Conservation (phyloP, 164 flowering plant species). For the Amborella trichopoda region DNA sequence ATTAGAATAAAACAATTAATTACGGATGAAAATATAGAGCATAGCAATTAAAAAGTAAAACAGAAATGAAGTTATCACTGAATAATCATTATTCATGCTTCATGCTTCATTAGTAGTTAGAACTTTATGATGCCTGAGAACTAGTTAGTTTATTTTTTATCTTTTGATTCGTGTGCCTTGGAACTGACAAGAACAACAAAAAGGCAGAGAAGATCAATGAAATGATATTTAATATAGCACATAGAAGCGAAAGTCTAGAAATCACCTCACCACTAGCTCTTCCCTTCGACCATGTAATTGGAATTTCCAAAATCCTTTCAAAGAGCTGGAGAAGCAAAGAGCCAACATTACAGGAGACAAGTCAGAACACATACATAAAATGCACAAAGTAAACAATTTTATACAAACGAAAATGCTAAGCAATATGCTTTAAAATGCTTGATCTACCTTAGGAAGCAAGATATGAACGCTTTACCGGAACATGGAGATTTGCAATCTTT, state of each 20-base stretch:
- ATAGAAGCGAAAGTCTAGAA: no score
- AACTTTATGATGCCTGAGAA: no score
- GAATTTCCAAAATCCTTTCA: constrained; percentile 88
- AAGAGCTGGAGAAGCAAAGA: constrained; percentile 49
- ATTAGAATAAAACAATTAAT: no score
- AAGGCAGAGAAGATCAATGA: neutral
- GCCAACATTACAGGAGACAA: neutral
- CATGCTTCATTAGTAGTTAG: no score
- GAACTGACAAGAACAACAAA: neutral
- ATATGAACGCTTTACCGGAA: constrained; percentile 56
- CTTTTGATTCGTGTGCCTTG: no score
- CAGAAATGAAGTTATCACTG: no score
- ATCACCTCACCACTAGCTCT: constrained; percentile 99
- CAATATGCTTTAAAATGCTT: no score
- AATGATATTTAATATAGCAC: neutral
- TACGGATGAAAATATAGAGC: no score
- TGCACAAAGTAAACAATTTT: neutral
- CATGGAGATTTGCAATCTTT: constrained; percentile 72
- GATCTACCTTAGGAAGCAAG: neutral
- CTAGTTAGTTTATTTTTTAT: no score
- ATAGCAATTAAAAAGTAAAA: no score
- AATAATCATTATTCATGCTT: no score
- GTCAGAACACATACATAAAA: neutral
- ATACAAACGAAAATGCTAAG: neutral
- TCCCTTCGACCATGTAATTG: constrained; percentile 83